phyloP scores from a whole-genome alignment of 768 basidiomycete genomes.

The Plicaturopsis crispa region DNA sequence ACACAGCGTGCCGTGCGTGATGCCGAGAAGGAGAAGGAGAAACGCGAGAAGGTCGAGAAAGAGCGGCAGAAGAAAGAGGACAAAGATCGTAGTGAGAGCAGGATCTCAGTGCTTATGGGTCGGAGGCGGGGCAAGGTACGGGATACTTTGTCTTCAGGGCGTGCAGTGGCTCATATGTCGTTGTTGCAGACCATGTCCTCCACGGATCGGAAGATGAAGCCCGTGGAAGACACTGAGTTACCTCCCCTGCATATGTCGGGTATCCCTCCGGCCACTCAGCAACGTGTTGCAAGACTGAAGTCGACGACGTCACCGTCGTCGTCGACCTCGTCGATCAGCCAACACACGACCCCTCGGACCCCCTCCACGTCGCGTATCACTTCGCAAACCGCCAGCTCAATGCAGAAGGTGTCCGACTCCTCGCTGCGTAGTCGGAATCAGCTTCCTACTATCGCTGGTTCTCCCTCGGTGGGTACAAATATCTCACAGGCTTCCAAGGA shows the following conservation, averaged over 20 bases:
- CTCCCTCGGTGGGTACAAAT: slow-evolving; percentile 75
- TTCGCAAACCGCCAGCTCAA: slow-evolving; percentile 78
- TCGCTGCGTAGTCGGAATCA: slow-evolving; percentile 68
- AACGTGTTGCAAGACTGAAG: slow-evolving; percentile 80
- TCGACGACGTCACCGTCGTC: slow-evolving; percentile 37
- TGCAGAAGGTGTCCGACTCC: slow-evolving; percentile 82
- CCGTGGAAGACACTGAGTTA: slow-evolving; percentile 58
- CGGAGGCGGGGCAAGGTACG: slow-evolving; percentile 86
- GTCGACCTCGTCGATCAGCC: slow-evolving; percentile 31
- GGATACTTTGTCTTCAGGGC: slow-evolving; percentile 2
- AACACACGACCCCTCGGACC: slow-evolving; percentile 27
- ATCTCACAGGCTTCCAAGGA: slow-evolving; percentile 46
- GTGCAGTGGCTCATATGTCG: slow-evolving; percentile 7
- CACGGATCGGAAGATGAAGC: slow-evolving; percentile 70
- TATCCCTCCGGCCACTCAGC: slow-evolving; percentile 72
- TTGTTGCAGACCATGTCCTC: slow-evolving; percentile 69
- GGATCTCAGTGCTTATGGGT: slow-evolving; percentile 83
- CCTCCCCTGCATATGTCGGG: slow-evolving; percentile 91
- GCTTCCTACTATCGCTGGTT: slow-evolving; percentile 89
- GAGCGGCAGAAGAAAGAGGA: slow-evolving; percentile 65
- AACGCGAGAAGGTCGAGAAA: slow-evolving; percentile 34
- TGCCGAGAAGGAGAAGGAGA: slow-evolving; percentile 39
- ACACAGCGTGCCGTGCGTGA: slow-evolving; percentile 28
- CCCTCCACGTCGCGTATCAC: slow-evolving; percentile 55
- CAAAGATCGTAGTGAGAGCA: slow-evolving; percentile 84